Percentiles rank a stretch among this genome's conserved stretches.
Evolutionary conservation across 768 basidiomycete species (phyloP).

Genomic region (Podaxis sp.): DNA sequence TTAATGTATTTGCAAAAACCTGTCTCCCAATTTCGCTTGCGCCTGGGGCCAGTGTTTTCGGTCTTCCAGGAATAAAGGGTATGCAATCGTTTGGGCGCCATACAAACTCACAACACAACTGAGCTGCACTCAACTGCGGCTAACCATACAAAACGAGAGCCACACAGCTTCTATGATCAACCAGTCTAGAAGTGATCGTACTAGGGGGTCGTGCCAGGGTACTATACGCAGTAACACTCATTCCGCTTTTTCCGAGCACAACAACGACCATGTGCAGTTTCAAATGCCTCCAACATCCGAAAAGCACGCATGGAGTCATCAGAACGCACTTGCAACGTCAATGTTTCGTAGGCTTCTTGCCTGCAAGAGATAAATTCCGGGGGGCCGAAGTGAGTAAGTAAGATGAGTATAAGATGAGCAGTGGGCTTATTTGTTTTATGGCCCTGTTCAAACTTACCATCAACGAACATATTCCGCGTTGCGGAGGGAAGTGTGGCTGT

Average conservation of each 20-base stretch:
- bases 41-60: too few species aligned
- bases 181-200: neutral
- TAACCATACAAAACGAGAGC: neutral
- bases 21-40: too few species aligned
- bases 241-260: neutral
- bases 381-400: neutral
- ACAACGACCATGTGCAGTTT: neutral
- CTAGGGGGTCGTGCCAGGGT: neutral
- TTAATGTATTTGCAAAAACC: too few species aligned
- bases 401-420: neutral
- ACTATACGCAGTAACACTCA: neutral
- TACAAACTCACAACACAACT: neutral
- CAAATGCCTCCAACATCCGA: neutral
- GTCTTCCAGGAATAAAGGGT: too few species aligned
- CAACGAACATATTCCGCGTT: constrained; percentile 96
- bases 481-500: constrained; percentile 83
- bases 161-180: neutral
- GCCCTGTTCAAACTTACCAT: constrained; percentile 49
- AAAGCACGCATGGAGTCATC: neutral
- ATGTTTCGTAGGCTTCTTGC: constrained; percentile 13
- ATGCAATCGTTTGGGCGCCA: too few species aligned
- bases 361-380: neutral
- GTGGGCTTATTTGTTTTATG: neutral
- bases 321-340: neutral
- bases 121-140: neutral